Evolutionary conservation across 345 rosid species (phyloP).

Genomic region (Gossypium stocksii): DNA sequence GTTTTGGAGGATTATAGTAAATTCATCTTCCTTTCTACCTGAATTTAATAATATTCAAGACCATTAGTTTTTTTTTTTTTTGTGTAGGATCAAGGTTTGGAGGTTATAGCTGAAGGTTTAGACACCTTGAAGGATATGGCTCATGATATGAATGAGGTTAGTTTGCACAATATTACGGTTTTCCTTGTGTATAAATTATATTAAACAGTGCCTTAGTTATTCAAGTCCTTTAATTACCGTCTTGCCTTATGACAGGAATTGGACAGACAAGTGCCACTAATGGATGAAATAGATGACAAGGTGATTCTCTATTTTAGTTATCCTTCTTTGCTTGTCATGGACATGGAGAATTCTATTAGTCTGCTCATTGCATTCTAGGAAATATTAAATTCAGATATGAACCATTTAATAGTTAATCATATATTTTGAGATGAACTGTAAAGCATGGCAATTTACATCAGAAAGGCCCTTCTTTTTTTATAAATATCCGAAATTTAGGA

Average conservation of each 20-base stretch:
- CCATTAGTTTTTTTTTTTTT: neutral
- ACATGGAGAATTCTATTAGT: neutral
- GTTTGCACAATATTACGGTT: neutral
- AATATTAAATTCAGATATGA: neutral
- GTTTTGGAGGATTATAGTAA: neutral
- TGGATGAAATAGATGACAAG: constrained; percentile 77
- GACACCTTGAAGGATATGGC: constrained; percentile 68
- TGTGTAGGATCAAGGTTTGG: constrained; percentile 62
- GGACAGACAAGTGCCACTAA: constrained; percentile 58
- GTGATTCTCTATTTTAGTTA: constrained; percentile 23
- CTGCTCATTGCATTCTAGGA: neutral
- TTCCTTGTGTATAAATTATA: neutral
- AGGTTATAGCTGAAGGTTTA: constrained; percentile 63
- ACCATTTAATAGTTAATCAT: neutral
- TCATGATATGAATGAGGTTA: constrained; percentile 62
- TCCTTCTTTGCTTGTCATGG: neutral
- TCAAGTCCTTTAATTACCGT: neutral
- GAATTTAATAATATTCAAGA: neutral
- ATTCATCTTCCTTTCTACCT: neutral
- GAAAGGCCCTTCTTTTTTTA: too few relatives aligned
- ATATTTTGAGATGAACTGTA: neutral
- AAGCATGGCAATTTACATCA: neutral
- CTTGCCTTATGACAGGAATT: constrained; percentile 42
- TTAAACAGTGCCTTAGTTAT: neutral
- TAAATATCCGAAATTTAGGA: neutral